Evolutionary conservation across 305 asterid genomes (phyloP).

Genomic region (Fraxinus greggii): DNA sequence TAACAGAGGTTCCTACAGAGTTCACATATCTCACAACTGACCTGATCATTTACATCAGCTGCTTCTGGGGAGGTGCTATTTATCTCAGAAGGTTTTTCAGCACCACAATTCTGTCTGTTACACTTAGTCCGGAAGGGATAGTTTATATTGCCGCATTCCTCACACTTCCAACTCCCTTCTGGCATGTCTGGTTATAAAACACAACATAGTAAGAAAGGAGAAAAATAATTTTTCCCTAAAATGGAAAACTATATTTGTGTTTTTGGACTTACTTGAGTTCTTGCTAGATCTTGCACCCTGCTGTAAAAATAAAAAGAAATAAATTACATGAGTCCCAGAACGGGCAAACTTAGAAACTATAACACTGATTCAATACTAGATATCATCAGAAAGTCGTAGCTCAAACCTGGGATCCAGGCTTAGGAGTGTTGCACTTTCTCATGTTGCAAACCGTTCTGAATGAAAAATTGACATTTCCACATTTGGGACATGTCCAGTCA

Average conservation of each 20-base stretch:
- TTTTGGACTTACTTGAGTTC: constrained; percentile 58
- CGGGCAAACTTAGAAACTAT: not conserved
- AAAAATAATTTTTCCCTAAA: not conserved
- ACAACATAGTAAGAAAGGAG: constrained; percentile 11
- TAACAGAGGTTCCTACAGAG: constrained; percentile 27
- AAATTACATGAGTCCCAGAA: not conserved
- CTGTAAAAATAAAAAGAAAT: constrained; percentile 17
- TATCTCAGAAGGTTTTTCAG: constrained; percentile 74
- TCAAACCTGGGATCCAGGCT: constrained; percentile 81
- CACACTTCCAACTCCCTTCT: constrained; percentile 97
- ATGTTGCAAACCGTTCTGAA: constrained; percentile 79
- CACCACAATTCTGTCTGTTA: constrained; percentile 91
- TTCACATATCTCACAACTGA: constrained; percentile 52
- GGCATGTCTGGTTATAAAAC: constrained; percentile 70
- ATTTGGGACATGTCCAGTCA: constrained; percentile 92
- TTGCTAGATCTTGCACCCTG: constrained; percentile 61
- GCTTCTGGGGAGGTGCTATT: constrained; percentile 50
- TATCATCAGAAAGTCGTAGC: not conserved
- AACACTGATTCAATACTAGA: not conserved
- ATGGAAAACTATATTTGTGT: not conserved
- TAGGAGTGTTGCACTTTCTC: constrained; percentile 95
- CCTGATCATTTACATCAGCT: constrained; percentile 76
- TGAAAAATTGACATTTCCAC: constrained; percentile 81
- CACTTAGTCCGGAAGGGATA: constrained; percentile 92
- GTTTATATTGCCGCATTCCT: constrained; percentile 83